phyloP scores from a whole-genome alignment of 116 monocot genomes.

The Trichopus zeylanicus region DNA sequence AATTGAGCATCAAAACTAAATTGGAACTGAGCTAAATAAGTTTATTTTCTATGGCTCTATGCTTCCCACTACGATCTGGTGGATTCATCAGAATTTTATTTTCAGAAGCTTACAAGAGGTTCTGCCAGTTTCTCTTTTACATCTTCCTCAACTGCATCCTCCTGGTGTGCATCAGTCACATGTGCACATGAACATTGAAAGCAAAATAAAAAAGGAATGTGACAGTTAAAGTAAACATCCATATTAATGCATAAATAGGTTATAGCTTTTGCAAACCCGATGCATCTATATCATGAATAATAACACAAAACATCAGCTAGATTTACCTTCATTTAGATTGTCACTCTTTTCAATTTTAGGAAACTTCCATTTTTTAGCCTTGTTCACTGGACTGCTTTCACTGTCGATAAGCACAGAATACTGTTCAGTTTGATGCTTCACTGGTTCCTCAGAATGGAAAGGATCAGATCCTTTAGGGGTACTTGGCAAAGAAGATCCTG shows the following conservation, averaged over 20 bases:
- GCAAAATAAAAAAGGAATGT: background rate
- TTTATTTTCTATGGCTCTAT: too few species aligned
- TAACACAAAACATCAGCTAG: background rate
- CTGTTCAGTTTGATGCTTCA: conserved; percentile 5
- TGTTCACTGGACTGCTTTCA: conserved; percentile 7
- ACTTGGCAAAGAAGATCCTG: conserved; percentile 42
- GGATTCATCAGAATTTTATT: too few species aligned
- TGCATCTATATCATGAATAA: background rate
- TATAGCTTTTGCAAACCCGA: too few species aligned
- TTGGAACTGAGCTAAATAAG: background rate
- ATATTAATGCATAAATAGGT: too few species aligned
- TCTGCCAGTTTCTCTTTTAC: conserved; percentile 28
- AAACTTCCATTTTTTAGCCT: conserved; percentile 21
- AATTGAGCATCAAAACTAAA: conserved; percentile 2
- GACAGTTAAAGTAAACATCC: too few species aligned
- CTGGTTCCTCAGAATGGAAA: conserved; percentile 4
- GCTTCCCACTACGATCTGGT: too few species aligned
- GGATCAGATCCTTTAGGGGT: conserved; percentile 17
- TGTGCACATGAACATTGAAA: conserved; percentile 17
- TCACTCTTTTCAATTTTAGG: conserved; percentile 14
- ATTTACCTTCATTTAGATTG: conserved; percentile 34
- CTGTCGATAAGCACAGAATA: conserved; percentile 27
- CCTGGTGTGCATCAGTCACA: conserved; percentile 27
- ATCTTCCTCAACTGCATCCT: conserved; percentile 40
- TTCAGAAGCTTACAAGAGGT: conserved; percentile 42